A percentile compares a stretch with the other conserved stretches of the same genome.
These are phyloP conservation scores for Suillus fuscotomentosus DNA, from an alignment of 768 basidiomycete genomes.

Conservation along the genomic window DNA sequence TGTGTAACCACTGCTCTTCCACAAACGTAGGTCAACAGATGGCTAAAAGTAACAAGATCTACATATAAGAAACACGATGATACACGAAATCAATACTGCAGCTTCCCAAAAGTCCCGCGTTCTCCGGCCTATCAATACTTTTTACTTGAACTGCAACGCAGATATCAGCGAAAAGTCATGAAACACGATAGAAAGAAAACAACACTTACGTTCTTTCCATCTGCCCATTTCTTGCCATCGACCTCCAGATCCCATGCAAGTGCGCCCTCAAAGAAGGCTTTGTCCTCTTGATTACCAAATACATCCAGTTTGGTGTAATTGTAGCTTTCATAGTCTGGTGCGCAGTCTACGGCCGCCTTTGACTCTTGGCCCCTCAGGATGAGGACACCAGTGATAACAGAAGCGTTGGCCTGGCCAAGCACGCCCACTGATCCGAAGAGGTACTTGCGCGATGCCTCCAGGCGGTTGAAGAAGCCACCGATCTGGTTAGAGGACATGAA, in stretches of 20 bases:
- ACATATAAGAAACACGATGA: constrained; percentile 1
- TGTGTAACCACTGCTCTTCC: background rate
- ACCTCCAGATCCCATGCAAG: constrained; percentile 93
- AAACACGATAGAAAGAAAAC: background rate
- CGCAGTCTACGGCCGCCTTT: constrained; percentile 69
- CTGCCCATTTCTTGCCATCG: constrained; percentile 86
- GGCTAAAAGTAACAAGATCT: constrained; percentile 1
- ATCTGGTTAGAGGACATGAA: constrained; percentile 97
- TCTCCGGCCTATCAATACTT: background rate
- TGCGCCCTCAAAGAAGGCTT: constrained; percentile 88
- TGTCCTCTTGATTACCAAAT: constrained; percentile 60
- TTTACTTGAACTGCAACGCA: constrained; percentile 31
- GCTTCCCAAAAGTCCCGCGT: background rate
- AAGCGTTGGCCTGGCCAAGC: constrained; percentile 76
- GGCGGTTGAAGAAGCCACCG: constrained; percentile 95
- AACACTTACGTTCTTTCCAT: constrained; percentile 81
- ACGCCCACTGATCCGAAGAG: constrained; percentile 93
- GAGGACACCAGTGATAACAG: constrained; percentile 77
- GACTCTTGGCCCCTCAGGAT: constrained; percentile 81
- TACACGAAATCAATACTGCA: constrained; percentile 1
- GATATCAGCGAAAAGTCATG: background rate
- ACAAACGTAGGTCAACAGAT: background rate
- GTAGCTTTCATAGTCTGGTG: constrained; percentile 94
- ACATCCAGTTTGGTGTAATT: constrained; percentile 75
- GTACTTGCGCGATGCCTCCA: constrained; percentile 97